Conservation (phyloP, 768 basidiomycete genomes). For the Rhodotorula taiwanensis region DNA sequence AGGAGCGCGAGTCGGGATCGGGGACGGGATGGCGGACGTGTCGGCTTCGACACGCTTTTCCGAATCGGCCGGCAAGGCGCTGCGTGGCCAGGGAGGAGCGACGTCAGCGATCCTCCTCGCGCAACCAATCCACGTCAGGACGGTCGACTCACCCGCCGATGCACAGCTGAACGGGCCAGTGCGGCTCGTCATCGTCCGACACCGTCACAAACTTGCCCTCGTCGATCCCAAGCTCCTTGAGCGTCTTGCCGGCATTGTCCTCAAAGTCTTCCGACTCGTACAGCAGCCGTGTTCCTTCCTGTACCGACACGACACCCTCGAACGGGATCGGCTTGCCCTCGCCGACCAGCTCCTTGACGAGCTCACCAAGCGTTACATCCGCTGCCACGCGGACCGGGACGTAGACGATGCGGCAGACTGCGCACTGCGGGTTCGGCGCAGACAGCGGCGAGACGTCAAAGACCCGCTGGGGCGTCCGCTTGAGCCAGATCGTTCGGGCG, state of each 20-base stretch:
- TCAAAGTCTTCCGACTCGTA: slow-evolving; percentile 93
- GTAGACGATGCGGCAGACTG: slow-evolving; percentile 81
- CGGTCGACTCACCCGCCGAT: slow-evolving; percentile 4
- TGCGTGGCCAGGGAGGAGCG: background rate
- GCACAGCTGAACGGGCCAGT: slow-evolving; percentile 35
- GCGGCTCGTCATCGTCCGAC: slow-evolving; percentile 75
- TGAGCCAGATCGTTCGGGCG: slow-evolving; percentile 56
- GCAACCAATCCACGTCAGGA: background rate
- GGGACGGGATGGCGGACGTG: slow-evolving; percentile 16
- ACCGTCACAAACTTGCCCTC: slow-evolving; percentile 82
- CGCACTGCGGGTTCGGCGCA: slow-evolving; percentile 68
- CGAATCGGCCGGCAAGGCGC: slow-evolving; percentile 13
- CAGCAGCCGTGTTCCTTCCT: slow-evolving; percentile 76
- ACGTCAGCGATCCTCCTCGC: background rate
- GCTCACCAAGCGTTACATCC: slow-evolving; percentile 58
- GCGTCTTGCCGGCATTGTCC: slow-evolving; percentile 71
- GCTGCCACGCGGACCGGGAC: slow-evolving; percentile 58
- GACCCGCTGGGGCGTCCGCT: slow-evolving; percentile 70
- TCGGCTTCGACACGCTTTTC: background rate
- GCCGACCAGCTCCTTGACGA: slow-evolving; percentile 60
- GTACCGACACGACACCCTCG: slow-evolving; percentile 62
- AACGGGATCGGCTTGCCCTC: slow-evolving; percentile 45
- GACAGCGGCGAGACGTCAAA: slow-evolving; percentile 63
- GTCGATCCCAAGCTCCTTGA: slow-evolving; percentile 71
- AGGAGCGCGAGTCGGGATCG: slow-evolving; percentile 17